These are phyloP conservation scores for Diaporthe sp. DNA, from an alignment of 2,329 filamentous ascomycete species.

Conservation along the genomic window DNA sequence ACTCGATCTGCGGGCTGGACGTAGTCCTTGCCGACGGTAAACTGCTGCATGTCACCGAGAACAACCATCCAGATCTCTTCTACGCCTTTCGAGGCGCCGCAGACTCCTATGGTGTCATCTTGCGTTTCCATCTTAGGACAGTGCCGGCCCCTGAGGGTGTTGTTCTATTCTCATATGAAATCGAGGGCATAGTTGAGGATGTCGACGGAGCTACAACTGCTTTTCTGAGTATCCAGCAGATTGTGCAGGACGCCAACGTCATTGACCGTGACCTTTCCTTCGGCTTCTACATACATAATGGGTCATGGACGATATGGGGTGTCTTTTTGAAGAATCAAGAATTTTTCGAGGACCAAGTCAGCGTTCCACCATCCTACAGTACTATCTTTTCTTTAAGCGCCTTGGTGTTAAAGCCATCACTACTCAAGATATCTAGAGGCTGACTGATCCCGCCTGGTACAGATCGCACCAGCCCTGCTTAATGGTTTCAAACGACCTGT, in stretches of 20 bases:
- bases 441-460: not conserved
- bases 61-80: constrained; percentile 19
- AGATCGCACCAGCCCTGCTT: constrained; percentile 24
- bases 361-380: not conserved
- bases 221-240: constrained; percentile 20
- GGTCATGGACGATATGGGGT: constrained; percentile 31
- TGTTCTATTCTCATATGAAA: constrained; percentile 17
- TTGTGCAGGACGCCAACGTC: constrained; percentile 12
- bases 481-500: constrained; percentile 22
- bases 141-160: constrained; percentile 10
- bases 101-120: constrained; percentile 31
- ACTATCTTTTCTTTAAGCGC: not conserved
- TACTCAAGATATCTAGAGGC: not conserved
- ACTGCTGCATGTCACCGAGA: constrained; percentile 4
- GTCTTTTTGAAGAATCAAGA: not conserved
- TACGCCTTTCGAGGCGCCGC: constrained; percentile 31
- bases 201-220: constrained; percentile 14
- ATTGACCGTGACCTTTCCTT: constrained; percentile 31
- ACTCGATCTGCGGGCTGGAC: constrained; percentile 17
- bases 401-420: not conserved
- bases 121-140: constrained; percentile 22
- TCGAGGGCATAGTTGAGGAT: constrained; percentile 20
- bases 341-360: constrained; percentile 13
- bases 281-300: constrained; percentile 22
- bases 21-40: constrained; percentile 25